These are phyloP conservation scores for Gaertneriomyces sp. DNA, from an alignment of 192 early-diverging fungal species.

Conservation along the genomic window DNA sequence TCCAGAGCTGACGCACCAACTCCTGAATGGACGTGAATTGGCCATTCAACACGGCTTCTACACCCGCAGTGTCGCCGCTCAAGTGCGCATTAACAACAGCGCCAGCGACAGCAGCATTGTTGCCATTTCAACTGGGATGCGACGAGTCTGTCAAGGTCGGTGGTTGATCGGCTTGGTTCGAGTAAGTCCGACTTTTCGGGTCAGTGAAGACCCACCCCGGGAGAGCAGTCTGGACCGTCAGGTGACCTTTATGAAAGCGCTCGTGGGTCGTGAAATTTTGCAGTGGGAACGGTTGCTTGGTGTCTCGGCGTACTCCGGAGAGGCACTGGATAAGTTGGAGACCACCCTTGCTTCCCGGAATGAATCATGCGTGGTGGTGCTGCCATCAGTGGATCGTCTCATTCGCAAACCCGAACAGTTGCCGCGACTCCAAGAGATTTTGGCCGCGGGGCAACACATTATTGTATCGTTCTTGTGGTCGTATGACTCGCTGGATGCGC, in stretches of 20 bases:
- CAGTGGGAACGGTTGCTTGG: not conserved
- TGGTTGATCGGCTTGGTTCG: not conserved
- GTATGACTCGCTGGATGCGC: not conserved
- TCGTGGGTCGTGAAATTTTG: not conserved
- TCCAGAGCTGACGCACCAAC: conserved; percentile 4
- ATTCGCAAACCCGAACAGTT: not conserved
- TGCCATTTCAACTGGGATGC: not conserved
- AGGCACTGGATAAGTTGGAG: not conserved
- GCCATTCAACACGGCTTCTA: conserved; percentile 8
- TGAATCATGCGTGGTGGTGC: not conserved
- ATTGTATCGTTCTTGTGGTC: conserved; percentile 5
- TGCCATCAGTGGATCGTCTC: conserved; percentile 4
- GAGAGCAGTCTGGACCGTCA: not conserved
- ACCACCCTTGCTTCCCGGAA: not conserved
- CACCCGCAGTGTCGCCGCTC: not conserved
- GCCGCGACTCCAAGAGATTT: not conserved
- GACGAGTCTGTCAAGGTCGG: not conserved
- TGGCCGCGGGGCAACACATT: not conserved
- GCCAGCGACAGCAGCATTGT: not conserved
- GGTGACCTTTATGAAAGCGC: not conserved
- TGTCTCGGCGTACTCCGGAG: not conserved
- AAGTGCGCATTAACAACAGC: conserved; percentile 3
- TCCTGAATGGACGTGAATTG: not conserved
- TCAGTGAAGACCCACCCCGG: not conserved
- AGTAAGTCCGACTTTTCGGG: not conserved